A percentile compares a stretch with the other conserved stretches of the same genome.
Evolutionary conservation across 2,329 filamentous ascomycete species (phyloP).

Genomic region (Penicillium verrucosum): DNA sequence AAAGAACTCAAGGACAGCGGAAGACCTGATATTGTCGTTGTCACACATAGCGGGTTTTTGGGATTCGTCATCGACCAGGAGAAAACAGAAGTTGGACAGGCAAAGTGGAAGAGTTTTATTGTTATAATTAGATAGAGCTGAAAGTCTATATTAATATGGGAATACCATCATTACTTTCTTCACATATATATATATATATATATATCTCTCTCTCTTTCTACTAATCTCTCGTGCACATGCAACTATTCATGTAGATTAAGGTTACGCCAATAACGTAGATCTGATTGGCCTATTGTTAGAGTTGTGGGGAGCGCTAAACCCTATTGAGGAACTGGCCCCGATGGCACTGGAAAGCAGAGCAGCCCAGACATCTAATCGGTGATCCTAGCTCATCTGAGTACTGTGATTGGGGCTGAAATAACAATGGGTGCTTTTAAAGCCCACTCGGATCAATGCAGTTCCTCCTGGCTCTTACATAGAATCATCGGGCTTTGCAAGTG

Average conservation of each 20-base stretch:
- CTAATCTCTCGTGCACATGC: neutral
- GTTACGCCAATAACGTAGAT: too few species aligned
- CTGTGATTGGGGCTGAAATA: too few species aligned
- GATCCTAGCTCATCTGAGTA: too few species aligned
- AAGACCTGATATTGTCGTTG: constrained; percentile 12
- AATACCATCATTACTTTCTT: neutral
- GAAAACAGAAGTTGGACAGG: neutral
- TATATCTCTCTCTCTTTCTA: neutral
- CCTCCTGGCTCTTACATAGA: too few species aligned
- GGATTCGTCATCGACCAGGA: neutral
- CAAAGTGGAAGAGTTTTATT: constrained; percentile 2
- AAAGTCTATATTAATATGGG: neutral
- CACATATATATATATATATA: too few species aligned
- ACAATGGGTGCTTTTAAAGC: too few species aligned
- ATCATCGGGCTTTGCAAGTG: too few species aligned
- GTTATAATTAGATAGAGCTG: neutral
- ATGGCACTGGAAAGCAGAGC: neutral
- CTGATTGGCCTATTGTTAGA: neutral
- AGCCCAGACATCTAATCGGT: too few species aligned
- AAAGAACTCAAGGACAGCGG: neutral
- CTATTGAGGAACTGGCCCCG: neutral
- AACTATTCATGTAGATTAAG: neutral
- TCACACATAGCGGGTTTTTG: constrained; percentile 14
- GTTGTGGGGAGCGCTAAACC: neutral
- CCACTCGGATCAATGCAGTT: too few species aligned